These are phyloP conservation scores for Suillus weaverae DNA, from an alignment of 768 basidiomycete genomes.

Conservation along the genomic window DNA sequence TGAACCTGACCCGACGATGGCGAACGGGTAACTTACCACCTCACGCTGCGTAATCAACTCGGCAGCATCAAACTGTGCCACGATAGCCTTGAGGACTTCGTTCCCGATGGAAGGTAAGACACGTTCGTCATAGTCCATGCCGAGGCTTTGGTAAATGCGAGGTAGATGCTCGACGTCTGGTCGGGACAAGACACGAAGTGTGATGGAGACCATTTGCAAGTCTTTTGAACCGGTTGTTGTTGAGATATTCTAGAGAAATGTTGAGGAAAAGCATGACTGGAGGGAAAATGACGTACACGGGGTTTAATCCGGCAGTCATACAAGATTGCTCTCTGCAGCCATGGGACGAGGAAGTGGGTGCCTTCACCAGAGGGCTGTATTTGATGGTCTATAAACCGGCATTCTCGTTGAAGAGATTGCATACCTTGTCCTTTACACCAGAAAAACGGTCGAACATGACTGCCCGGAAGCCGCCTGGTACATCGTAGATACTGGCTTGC, in stretches of 20 bases:
- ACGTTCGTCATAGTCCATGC: constrained; percentile 96
- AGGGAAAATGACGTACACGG: constrained; percentile 51
- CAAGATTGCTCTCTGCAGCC: constrained; percentile 93
- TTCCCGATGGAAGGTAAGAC: constrained; percentile 97
- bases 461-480: constrained; percentile 89
- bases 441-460: constrained; percentile 99
- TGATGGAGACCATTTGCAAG: constrained; percentile 97
- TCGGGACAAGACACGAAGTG: constrained; percentile 90
- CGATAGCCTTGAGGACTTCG: constrained; percentile 96
- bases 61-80: constrained; percentile 97
- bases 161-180: constrained; percentile 87
- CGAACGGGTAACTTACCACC: constrained; percentile 59
- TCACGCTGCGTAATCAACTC: constrained; percentile 97
- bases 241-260: constrained; percentile 80
- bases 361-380: constrained; percentile 84
- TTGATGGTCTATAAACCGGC: constrained; percentile 8
- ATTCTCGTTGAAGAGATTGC: constrained; percentile 15
- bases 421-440: constrained; percentile 80
- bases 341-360: constrained; percentile 94
- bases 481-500: constrained; percentile 62
- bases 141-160: constrained; percentile 93
- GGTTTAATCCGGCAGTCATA: constrained; percentile 99
- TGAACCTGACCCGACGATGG: neutral
- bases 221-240: constrained; percentile 99
- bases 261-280: constrained; percentile 8